Evolutionary conservation across 225 moss, liverwort and hornwort species (phyloP), one percentile per base, ranked within the genome.

Genomic region (Pseudisothecium myosuroides): DNA sequence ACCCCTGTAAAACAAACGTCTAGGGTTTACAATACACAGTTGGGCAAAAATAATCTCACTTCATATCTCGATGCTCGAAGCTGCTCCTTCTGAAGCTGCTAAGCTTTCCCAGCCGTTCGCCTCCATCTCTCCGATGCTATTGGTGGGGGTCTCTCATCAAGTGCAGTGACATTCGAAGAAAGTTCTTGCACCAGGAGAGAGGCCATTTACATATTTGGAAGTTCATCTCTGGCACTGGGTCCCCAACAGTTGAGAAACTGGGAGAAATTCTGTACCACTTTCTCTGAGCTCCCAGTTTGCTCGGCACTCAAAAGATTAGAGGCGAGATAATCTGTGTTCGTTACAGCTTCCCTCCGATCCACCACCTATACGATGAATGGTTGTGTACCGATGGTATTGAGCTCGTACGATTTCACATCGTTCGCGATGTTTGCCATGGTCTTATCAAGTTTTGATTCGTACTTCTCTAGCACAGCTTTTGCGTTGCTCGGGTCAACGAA

Each of bases 371-470:
- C n/a, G 39, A 92, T 89, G 80, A 88, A 82, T 65, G 91, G 87
- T 79, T 90, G 92, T 61, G 29, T 72, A 36, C 93, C 92, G 64
- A 91, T 84, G 58, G 85, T 89, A 19, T 71, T 62, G 68, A 90
- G 37, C 88, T 93, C 93, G 75, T 52, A 92, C 11, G 41, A 74
- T 88, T 93, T 93, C 73, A 88, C 88, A 55, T 17, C 74, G 29
- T 41, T 76, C 22, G 78, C 93, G 8, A 86, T 32, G 76, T 75
- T 81, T 9, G 80, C 90, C 93, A 92, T 89, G 61, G 90, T 88
- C 73, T 54, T 55, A 76, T 95, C 94, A 20, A 92, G 78, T 52
- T 43, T 84, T 65, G 81, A 58, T 28, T 65, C 83, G 65, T 88
- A 65, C 19, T 61, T 72, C 8, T 64, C 11, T 10, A 52, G 58